Evolutionary conservation across 2,329 filamentous ascomycete species (phyloP), one percentile per base, ranked within the genome.

Genomic region (Aspergillus sp.): DNA sequence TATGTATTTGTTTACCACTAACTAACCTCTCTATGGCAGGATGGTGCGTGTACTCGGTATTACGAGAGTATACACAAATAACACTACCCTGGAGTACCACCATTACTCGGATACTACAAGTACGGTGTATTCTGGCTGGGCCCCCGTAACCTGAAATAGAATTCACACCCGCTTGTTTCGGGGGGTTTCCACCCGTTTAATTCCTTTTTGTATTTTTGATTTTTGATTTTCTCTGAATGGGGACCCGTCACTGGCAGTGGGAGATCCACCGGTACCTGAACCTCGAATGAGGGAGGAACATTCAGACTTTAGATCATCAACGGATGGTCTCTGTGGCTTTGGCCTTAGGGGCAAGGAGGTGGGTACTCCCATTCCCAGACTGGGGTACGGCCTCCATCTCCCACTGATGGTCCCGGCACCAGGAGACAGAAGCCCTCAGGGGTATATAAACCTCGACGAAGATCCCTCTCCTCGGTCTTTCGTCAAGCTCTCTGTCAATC

Each of bases 361-460:
- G 36, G 36, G 26, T 39, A 39, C 36, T 39, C 30, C 36, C 51
- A 19, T 19, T 36, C 34, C 36, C 51, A 45, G 51, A 46, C 43
- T 48, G 45, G 49, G 45, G 48, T 43, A 48, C 26, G 41, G 48
- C 48, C 42, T 52, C 45, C 48, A 49, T 51, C 30, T 29, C 28
- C 43, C 12, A 29, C 5, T 26, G 46, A 42, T 42, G 34, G 42
- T 38, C 30, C 36, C 38, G 46, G 49, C 45, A 41, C 45, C 44
- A 40, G 46, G 44, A 43, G 42, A 46, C 12, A 50, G 48, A 49
- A 45, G 40, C 42, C 38, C 50, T 56, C 56, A 63, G 63, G 61
- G 62, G 57, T 65, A 63, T 65, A 65, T 65, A 65, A 62, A 60
- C 50, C 55, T 52, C 38, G 38, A 41, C 36, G 52, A 55, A 53